Conservation (phyloP, 1,139 yeast genomes). For the Pichia sp. region DNA sequence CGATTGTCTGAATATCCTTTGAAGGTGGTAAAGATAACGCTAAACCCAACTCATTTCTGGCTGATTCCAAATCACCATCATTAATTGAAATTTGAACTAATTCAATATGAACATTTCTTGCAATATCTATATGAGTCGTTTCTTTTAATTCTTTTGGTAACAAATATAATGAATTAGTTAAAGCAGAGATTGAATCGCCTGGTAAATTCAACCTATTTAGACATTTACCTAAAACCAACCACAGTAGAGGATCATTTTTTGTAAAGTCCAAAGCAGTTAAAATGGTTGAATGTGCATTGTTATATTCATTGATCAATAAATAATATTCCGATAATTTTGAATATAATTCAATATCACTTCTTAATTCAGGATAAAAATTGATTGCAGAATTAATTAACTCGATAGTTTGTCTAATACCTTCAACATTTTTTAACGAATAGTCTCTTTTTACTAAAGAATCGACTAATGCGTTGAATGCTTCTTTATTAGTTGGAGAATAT, state of each 20-base stretch:
- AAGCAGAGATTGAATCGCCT: slow-evolving; percentile 41
- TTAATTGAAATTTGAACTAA: slow-evolving; percentile 48
- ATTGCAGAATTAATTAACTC: slow-evolving; percentile 40
- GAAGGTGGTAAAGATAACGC: slow-evolving; percentile 47
- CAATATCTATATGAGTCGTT: slow-evolving; percentile 39
- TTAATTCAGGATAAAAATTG: slow-evolving; percentile 33
- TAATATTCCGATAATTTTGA: slow-evolving; percentile 48
- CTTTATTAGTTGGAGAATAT: slow-evolving; percentile 38
- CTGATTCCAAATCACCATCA: slow-evolving; percentile 44
- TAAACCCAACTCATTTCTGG: slow-evolving; percentile 43
- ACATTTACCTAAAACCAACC: slow-evolving; percentile 45
- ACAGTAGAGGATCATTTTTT: slow-evolving; percentile 39
- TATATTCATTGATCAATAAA: slow-evolving; percentile 40
- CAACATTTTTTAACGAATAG: slow-evolving; percentile 31
- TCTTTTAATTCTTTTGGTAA: slow-evolving; percentile 39
- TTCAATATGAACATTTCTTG: slow-evolving; percentile 48
- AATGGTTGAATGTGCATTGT: slow-evolving; percentile 47
- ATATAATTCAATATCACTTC: slow-evolving; percentile 36
- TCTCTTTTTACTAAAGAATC: slow-evolving; percentile 11
- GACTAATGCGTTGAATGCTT: slow-evolving; percentile 40
- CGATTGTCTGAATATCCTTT: slow-evolving; percentile 30
- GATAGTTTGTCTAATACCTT: slow-evolving; percentile 40
- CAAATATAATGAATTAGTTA: slow-evolving; percentile 32
- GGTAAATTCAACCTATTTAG: slow-evolving; percentile 38
- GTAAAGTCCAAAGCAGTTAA: slow-evolving; percentile 40